Evolutionary conservation across 1,284 basidiomycete species (phyloP), one percentile per base, ranked within the genome.

Genomic region (Rhodotorula sp.): DNA sequence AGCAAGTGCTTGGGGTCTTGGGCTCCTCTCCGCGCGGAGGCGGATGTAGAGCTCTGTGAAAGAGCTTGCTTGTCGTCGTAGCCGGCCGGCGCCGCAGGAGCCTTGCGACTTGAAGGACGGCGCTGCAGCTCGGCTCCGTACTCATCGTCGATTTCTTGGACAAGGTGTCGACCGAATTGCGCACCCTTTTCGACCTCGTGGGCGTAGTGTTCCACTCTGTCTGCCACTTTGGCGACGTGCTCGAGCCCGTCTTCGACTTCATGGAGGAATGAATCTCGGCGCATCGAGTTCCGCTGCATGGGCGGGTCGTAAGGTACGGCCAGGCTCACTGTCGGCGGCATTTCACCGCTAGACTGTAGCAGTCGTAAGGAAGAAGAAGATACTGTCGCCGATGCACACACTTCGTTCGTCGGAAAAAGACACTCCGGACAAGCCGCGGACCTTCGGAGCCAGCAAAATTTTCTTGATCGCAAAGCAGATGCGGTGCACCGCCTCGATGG

Each of bases 271-370:
- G 51, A 29, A 29, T n/a, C 8, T 4, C n/a, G 33, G n/a, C n/a
- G 46, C 20, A 30, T 15, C 26, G 49, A 3, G 24, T 42, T 7
- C 6, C 20, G 55, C 26, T 6, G 62, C 6, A 24, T 42, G 1
- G 57, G 51, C 20, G 54, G 62, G n/a, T 64, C 62, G 54, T 64
- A 64, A 0, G 62, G 62, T 3, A 29, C 30, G 20, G 12, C 6
- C 42, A 44, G 49, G 10, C 10, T 22, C 49, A 51, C 26, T 26
- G 20, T n/a, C 37, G 37, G 37, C 37, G 37, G n/a, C 12, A 24
- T 7, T 26, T 54, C n/a, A 5, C 18, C 15, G 33, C 24, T 22
- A 24, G n/a, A n/a, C 20, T 51, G 20, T 7, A 49, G 30, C 30
- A 18, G n/a, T 10, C 10, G 33, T 6, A 4, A 14, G n/a, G n/a